Conservation (phyloP, 257 asterid genomes). For the Coffea canephora region DNA sequence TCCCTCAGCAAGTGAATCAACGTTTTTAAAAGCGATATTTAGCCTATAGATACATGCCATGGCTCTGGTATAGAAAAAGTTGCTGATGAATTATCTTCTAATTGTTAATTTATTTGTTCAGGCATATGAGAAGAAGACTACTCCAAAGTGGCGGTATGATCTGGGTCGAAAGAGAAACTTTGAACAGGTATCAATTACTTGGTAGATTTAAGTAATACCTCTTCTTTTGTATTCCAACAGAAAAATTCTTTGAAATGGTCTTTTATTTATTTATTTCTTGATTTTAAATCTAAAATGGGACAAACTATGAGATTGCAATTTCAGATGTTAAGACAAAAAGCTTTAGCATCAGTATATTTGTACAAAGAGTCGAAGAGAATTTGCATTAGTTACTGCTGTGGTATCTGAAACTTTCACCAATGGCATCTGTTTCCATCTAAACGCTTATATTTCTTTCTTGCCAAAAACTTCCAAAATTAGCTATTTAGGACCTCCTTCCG, state of each 20-base stretch:
- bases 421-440: not conserved
- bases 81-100: not conserved
- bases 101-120: slow-evolving; percentile 31
- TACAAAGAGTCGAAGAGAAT: not conserved
- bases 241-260: not conserved
- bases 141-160: slow-evolving; percentile 96
- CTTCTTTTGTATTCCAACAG: not conserved
- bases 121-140: slow-evolving; percentile 92
- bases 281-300: not conserved
- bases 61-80: not conserved
- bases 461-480: not conserved
- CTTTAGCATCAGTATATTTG: not conserved
- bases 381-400: slow-evolving; percentile 2
- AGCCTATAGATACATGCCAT: not conserved
- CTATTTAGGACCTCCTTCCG: not conserved
- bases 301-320: not conserved
- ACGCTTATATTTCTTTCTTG: slow-evolving; percentile 4
- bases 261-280: not conserved
- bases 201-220: slow-evolving; percentile 1
- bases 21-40: not conserved
- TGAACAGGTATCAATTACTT: slow-evolving; percentile 33
- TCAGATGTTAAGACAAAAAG: not conserved
- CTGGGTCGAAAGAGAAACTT: slow-evolving; percentile 88
- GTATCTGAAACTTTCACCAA: not conserved
- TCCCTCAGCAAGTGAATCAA: too few relatives aligned